Evolutionary conservation across 2,329 filamentous ascomycete species (phyloP), one percentile per base, ranked within the genome.

Genomic region (Dactylellina sp.): DNA sequence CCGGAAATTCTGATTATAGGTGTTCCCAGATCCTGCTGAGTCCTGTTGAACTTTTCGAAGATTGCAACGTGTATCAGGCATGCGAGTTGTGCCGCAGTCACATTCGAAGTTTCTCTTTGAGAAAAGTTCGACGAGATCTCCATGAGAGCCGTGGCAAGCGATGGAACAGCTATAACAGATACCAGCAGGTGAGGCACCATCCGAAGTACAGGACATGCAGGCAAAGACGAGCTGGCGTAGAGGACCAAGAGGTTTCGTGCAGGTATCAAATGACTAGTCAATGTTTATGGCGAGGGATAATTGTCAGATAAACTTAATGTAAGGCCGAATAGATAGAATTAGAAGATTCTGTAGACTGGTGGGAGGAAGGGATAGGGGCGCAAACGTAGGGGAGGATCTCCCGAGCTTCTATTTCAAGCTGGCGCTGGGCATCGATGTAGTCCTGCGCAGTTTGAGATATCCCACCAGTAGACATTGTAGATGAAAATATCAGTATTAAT

Each of bases 91-190:
- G 24, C 95, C 95, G 79, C 95, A 99, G 81, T 99, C 95, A 83
- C 95, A 99, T 42, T 91, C 91, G 79, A 99, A 98, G 82, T 97
- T 89, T 79, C 96, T 89, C 83, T 97, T 98, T 80, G 88, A 90
- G 83, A 99, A 99, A 18, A 99, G 90, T 82, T 99, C 95, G 55
- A 98, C 95, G 24, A 99, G 88, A 0, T 87, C 91, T 14, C 66
- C 66, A 80, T 99, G 95, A 79, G 98, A 93, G 77, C 95, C 94
- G 79, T 99, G 95, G 80, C 95, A 99, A 78, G 94, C 91, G 71
- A 99, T 92, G 5, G 94, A 97, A 83, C 95, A 99, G 20, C 93
- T 91, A 79, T 99, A 99, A 84, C 95, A 99, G 65, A 99, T 88
- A 24, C 91, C 95, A 1, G 94, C 95, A 0, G 89, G 83, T 55